Evolutionary conservation across 805 yeast genomes (phyloP), one percentile per base, ranked within the genome.

Genomic region (Candida caryicola): DNA sequence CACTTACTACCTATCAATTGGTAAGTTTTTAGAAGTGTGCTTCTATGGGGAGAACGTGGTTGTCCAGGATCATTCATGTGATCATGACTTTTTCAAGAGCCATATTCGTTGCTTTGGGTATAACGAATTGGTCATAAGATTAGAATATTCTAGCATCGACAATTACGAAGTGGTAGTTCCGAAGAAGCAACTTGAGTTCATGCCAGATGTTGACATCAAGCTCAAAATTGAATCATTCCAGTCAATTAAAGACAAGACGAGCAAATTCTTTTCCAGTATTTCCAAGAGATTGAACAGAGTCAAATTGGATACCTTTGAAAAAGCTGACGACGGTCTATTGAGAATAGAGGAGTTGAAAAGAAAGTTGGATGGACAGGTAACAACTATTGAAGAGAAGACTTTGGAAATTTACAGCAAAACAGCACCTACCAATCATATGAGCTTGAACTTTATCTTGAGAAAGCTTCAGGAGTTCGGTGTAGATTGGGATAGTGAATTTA

Each of bases 1-100:
- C 28, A 81, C 97, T 0, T 90, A 95, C 82, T 88, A 82, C 52
- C 82, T 81, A 46, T 91, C 98, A 0, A 82, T 93, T 60, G 99
- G 98, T 0, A 95, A 95, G 55, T 93, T 85, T 55, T 66, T 93
- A 17, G 98, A 93, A 63, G 66, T 90, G 16, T 69, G 84, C 21
- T 90, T 90, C 55, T 88, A 95, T 85, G 71, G 71, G 3, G 52
- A 55, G 16, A 52, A 59, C 34, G 62, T 67, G 2, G 42, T 43
- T 4, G 39, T 50, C 17, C 77, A 84, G 39, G 61, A 69, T 25
- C 33, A 37, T 23, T 70, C 74, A 15, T 93, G 99, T 59, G 61
- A 71, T 0, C 97, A 91, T 60, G 88, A 89, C 55, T 81, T 83
- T 40, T 82, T 86, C 47, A 77, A 81, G 38, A 87, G 84, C 43